These are phyloP conservation scores for Zygoascus biomembranicola DNA, from an alignment of 805 yeast genomes.

Conservation along the genomic window DNA sequence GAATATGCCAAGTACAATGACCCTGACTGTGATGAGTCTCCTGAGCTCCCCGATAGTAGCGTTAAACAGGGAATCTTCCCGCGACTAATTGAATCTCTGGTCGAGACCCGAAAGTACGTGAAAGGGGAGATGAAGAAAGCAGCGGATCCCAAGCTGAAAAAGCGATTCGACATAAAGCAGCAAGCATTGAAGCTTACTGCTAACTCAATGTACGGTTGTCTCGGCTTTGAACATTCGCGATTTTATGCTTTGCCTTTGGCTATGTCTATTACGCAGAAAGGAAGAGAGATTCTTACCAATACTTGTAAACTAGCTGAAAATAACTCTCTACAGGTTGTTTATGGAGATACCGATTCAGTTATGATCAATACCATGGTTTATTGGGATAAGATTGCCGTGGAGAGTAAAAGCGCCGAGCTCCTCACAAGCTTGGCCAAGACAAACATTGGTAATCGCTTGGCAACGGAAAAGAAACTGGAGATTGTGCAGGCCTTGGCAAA, in stretches of 20 bases:
- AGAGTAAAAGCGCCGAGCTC: not conserved
- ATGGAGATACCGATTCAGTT: conserved; percentile 98
- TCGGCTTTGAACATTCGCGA: conserved; percentile 85
- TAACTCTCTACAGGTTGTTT: conserved; percentile 74
- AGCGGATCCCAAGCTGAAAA: conserved; percentile 39
- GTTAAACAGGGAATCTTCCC: conserved; percentile 78
- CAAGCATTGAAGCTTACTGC: conserved; percentile 95
- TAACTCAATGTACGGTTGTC: conserved; percentile 98
- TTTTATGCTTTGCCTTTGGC: conserved; percentile 96
- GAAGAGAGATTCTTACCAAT: conserved; percentile 89
- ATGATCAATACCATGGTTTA: conserved; percentile 89
- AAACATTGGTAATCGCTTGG: not conserved
- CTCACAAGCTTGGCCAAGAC: not conserved
- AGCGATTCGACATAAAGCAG: conserved; percentile 91
- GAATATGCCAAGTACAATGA: conserved; percentile 45
- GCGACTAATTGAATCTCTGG: conserved; percentile 69
- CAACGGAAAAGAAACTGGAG: not conserved
- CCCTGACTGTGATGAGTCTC: conserved; percentile 48
- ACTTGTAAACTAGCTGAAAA: conserved; percentile 89
- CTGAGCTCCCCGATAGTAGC: conserved; percentile 55
- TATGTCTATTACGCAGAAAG: conserved; percentile 88
- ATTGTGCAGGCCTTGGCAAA: not conserved
- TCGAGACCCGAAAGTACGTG: conserved; percentile 86
- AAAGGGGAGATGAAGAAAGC: conserved; percentile 71
- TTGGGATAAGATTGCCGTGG: not conserved